Base-by-base conservation (phyloP, 129 eudicot species). In the Artemisia tridentata region DNA sequence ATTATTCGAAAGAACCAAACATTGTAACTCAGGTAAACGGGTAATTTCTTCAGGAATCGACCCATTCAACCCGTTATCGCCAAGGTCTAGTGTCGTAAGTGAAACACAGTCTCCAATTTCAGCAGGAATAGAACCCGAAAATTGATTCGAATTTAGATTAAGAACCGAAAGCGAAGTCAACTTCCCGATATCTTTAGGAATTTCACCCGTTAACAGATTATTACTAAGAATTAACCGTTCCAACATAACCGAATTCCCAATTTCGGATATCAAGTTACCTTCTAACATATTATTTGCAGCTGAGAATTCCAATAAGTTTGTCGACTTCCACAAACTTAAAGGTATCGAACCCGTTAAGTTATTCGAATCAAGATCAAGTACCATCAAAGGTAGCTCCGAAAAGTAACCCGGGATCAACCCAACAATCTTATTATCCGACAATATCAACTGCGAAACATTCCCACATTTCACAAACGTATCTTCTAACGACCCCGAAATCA, bases 351-450 rank as follows among this genome's bases (percentile, higher is more conserved):
- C 96, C 1, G 86, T 79, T 18, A 88, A 83, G 68, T 88, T 88
- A 63, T 88, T 88, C 0, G 89, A 85, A 83, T 88, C 96, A 64
- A 88, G 80, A 25, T 88, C 91, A 75, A 88, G 87, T 29, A 74
- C 87, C 77, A 84, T 79, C 58, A 88, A 70, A 1, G 87, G 91
- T 60, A 88, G 91, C 45, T 64, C 73, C 2, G 89, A 80, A 0
- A 88, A 64, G 48, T 88, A 88, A 50, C 75, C 81, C 0, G 96
- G 96, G 49, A 88, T 77, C 0, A 79, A 29, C 29, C 96, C 96
- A 17, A 47, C 61, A 34, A 88, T 83, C 72, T 77, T 74, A 59
- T 88, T 88, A 75, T 82, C 83, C n/a, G 75, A 51, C 79, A 88
- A 66, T 15, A 74, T 83, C 68, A 88, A 64, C 75, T 81, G 84